phyloP scores from a whole-genome alignment of 2,329 filamentous ascomycete genomes.

The Neopestalotiopsis rosae region DNA sequence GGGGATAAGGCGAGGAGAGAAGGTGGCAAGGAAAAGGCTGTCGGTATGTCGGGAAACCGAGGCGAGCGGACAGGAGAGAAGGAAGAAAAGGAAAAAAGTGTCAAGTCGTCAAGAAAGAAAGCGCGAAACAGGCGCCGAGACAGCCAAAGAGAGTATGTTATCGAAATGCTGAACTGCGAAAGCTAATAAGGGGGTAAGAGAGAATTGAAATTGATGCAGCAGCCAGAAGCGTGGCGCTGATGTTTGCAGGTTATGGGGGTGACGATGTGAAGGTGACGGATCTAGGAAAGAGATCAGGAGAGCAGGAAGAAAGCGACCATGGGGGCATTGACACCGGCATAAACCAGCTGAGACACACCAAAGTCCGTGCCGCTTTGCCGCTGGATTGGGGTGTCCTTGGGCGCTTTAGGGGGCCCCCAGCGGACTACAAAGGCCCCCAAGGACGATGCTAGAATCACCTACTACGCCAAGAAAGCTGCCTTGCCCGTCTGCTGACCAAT shows the following conservation, averaged over 20 bases:
- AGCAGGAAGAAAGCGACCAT: background rate
- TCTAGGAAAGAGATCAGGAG: background rate
- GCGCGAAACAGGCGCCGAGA: background rate
- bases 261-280: background rate
- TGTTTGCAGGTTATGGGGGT: background rate
- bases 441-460: background rate
- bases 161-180: background rate
- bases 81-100: background rate
- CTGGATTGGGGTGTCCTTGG: background rate
- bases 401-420: background rate
- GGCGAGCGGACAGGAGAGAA: background rate
- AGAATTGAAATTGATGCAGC: background rate
- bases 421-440: background rate
- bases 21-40: conserved; percentile 8
- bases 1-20: conserved; percentile 12
- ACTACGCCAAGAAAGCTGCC: background rate
- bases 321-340: background rate
- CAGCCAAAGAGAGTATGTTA: background rate
- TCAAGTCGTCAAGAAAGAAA: background rate
- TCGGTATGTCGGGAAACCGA: conserved; percentile 4
- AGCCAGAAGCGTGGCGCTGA: background rate
- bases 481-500: background rate
- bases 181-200: background rate
- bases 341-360: background rate
- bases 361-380: background rate